Base-by-base conservation (phyloP, 768 basidiomycete genomes). In the Lactifluus rugatus region DNA sequence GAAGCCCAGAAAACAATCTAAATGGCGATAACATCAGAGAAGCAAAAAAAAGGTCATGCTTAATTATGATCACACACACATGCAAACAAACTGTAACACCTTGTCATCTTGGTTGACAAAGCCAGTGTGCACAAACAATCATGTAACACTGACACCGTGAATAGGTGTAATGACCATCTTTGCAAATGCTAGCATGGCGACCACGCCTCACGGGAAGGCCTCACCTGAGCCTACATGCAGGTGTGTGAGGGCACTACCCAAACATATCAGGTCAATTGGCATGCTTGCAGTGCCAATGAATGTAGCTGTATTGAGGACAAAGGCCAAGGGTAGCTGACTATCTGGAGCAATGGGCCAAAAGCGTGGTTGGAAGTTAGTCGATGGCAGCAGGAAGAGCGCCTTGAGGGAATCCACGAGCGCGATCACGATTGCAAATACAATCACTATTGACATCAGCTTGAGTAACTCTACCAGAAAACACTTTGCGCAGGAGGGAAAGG, bases 251-350 rank as follows among this genome's bases (percentile, higher is more conserved):
- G 81, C 81, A 3, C 81, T 81, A 0, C 85, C 85, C 3, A 87
- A 73, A 5, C 78, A 81, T 11, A 83, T 74, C 10, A 87, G 67
- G 1, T 83, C 83, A 2, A 86, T 63, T 0, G 85, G 85, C 0
- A 88, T 79, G 3, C 80, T 78, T 1, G 83, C 84, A 1, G 68
- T 77, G 0, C 86, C 84, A 37, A 85, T 73, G 63, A 87, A 87
- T 1, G 71, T 68, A 0, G 79, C 70, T 0, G 80, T 78, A 55
- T 84, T 80, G 55, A 83, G 64, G 37, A 87, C 45, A 60, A 87
- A 77, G 0, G 81, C 76, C 17, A 87, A 78, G 0, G 85, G 85
- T 1, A 85, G 84, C 58, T 79, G 74, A 0, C 84, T 84, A 62
- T 87, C 85, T 0, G 85, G 85, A 0, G 82, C 81, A 6, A 25